Base-by-base conservation (phyloP, 2,329 filamentous ascomycete genomes). In the Paracorniculantispora psalliotae region DNA sequence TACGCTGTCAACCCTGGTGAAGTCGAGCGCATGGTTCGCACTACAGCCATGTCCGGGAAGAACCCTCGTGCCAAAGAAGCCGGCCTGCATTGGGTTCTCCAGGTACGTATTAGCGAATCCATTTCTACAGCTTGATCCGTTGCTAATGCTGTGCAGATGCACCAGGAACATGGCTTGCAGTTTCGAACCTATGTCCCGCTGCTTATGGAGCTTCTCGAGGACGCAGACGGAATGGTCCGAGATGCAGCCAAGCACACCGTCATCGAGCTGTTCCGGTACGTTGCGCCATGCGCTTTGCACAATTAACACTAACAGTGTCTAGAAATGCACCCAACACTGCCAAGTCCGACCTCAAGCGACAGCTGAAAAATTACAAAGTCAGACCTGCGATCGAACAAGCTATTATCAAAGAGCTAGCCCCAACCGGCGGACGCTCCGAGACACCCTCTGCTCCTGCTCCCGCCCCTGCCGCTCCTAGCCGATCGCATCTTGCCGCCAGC, bases 321-420 rank as follows among this genome's bases (percentile, higher is more conserved):
- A 91, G 89, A 63, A 86, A 84, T 67, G 92, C 91, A 0, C 89
- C 92, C 17, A 88, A 89, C 64, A 81, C 86, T 59, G 93, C 92
- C 52, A 96, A 96, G 72, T 89, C 89, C 2, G 92, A 97, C 68
- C 77, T 97, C 35, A 94, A 94, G 76, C 89, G 85, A 69, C 91
- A 96, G 73, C 79, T 97, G 61, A 88, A 89, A 69, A 86, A 85
- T 67, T 89, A 90, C 72, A 91, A 91, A 67, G 91, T 97, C 52
- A 85, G 93, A 46, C 91, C 91, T 62, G 88, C 91, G 15, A 97
- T 96, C 67, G 88, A 90, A 62, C 83, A 87, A 59, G 88, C 89
- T 63, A 94, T 97, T 62, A 81, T 92, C 48, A 84, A 89, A 58
- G 87, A 89, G 63, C 81, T 96, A 57, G 83, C 81, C 7, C 83